Evolutionary conservation across 306 rosid genomes (phyloP), one percentile per base, ranked within the genome.

Genomic region (Vachellia collinsii): DNA sequence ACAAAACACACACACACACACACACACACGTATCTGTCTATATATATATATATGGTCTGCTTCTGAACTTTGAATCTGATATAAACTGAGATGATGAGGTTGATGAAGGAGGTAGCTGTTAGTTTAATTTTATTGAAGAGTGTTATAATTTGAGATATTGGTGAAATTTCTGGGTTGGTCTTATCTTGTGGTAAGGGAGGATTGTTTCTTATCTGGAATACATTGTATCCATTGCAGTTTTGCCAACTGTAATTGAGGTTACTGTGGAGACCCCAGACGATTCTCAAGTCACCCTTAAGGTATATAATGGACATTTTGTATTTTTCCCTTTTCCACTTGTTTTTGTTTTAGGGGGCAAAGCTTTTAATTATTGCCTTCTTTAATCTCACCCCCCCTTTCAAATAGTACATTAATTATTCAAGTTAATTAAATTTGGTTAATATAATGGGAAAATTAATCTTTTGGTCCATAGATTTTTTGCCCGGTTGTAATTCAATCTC

Each of bases 231-330:
- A 41, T 36, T 84, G 64, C 93, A 94, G 98, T 94, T 80, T 92
- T 94, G 86, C 98, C 98, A 41, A 94, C 89, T 14, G 91, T 94
- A 42, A 83, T 94, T 19, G 98, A 94, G 83, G 83, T 92, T 51
- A 82, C 87, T 0, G 86, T 92, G 4, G 94, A 91, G 77, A 94
- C 91, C 58, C 93, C 93, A 3, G 89, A 90, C 7, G 97, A 89
- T 3, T 80, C 93, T 11, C 92, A 88, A 74, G 92, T 92, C 17
- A 94, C 94, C 48, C 94, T 94, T 63, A 92, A 94, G 98, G 98
- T 94, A 83, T 13, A 54, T 54, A 10, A 29, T 29, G 1, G 11
- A 51, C 3, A 23, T 44, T 72, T 36, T 29, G 9, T 5, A 3
- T 69, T 22, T 65, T 63, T 36, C 11, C 14, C 13, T 34, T 6